Evolutionary conservation across 441 rosid genomes (phyloP).

Genomic region (Corymbia citriodora): DNA sequence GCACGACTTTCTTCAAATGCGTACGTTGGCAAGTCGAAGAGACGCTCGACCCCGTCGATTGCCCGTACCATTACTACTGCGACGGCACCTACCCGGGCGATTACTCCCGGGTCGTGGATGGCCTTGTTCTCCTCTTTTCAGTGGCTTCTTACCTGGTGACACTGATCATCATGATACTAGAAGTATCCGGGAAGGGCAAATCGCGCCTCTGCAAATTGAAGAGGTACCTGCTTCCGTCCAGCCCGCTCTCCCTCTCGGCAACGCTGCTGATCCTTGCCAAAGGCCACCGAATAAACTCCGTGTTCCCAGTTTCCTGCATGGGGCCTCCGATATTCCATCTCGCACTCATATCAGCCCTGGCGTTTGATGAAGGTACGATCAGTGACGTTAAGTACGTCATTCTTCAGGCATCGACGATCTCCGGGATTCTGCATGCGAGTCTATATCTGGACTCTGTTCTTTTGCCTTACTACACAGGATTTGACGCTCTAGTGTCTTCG

Average conservation of each 20-base stretch:
- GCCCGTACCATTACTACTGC: conserved; percentile 82
- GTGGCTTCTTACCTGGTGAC: conserved; percentile 38
- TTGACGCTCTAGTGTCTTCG: conserved; percentile 60
- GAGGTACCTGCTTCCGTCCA: conserved; percentile 58
- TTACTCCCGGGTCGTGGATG: conserved; percentile 40
- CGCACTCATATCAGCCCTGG: conserved; percentile 50
- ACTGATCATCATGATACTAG: conserved; percentile 29
- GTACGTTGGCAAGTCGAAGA: conserved; percentile 79
- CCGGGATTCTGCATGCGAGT: conserved; percentile 74
- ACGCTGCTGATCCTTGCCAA: conserved; percentile 56
- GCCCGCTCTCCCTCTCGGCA: conserved; percentile 57
- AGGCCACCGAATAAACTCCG: conserved; percentile 57
- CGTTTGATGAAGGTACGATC: conserved; percentile 36
- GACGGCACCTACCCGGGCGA: conserved; percentile 55
- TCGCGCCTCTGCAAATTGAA: conserved; percentile 20
- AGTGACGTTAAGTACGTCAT: conserved; percentile 48
- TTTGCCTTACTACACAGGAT: conserved; percentile 80
- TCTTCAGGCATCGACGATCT: conserved; percentile 67
- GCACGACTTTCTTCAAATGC: conserved; percentile 62
- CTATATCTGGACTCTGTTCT: conserved; percentile 64
- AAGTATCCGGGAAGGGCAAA: conserved; percentile 26
- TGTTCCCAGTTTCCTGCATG: conserved; percentile 47
- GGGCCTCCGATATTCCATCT: conserved; percentile 69
- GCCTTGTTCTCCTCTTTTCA: conserved; percentile 31
- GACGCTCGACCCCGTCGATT: conserved; percentile 66